phyloP scores from a whole-genome alignment of 768 basidiomycete genomes.

The Tylopilus sp. region DNA sequence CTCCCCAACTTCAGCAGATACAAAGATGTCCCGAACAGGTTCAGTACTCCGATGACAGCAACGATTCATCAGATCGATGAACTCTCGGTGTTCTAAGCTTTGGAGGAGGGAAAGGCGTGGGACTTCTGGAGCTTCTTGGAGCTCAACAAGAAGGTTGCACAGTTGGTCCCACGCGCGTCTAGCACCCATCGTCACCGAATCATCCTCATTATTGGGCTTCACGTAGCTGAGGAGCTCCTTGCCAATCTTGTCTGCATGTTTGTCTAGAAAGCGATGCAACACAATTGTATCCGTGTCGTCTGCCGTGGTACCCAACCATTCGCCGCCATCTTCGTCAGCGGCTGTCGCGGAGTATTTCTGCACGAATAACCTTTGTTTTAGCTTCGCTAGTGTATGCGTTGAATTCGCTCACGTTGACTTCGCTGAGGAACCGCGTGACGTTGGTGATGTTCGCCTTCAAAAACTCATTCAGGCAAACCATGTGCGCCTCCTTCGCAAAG shows the following conservation, averaged over 20 bases:
- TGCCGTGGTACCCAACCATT: constrained; percentile 72
- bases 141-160: constrained; percentile 75
- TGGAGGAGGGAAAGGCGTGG: constrained; percentile 53
- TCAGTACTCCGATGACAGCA: constrained; percentile 57
- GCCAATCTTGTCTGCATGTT: constrained; percentile 83
- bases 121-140: constrained; percentile 64
- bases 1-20: constrained; percentile 45
- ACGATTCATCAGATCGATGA: constrained; percentile 62
- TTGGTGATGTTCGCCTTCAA: constrained; percentile 64
- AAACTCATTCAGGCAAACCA: constrained; percentile 78
- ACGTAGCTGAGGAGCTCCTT: constrained; percentile 78
- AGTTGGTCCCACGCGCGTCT: constrained; percentile 84
- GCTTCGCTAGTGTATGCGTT: background rate
- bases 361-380: background rate
- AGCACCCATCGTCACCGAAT: constrained; percentile 53
- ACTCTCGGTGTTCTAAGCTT: constrained; percentile 58
- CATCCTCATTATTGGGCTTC: constrained; percentile 54
- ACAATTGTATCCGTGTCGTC: constrained; percentile 85
- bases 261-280: constrained; percentile 79
- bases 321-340: constrained; percentile 61
- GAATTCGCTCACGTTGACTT: constrained; percentile 54
- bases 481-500: constrained; percentile 87
- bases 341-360: constrained; percentile 43
- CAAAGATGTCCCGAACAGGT: constrained; percentile 65
- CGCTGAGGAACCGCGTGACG: constrained; percentile 74